A percentile compares a stretch with the other conserved stretches of the same genome.
Evolutionary conservation across 2,329 filamentous ascomycete genomes (phyloP).

Genomic region (Cryphonectria radicalis): DNA sequence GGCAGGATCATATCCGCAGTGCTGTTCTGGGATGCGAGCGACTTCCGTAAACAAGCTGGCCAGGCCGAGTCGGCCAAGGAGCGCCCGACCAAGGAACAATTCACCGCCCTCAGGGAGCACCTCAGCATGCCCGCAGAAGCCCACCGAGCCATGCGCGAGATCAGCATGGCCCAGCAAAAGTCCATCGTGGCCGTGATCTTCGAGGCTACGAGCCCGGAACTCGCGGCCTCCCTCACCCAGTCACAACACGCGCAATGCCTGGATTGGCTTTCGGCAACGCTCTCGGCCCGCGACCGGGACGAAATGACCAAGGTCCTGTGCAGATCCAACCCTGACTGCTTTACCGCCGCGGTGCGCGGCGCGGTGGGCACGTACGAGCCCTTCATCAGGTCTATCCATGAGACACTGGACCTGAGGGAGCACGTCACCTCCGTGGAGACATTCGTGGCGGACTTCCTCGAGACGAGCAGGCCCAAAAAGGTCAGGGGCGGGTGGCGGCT

Average conservation of each 20-base stretch:
- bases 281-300: conserved; percentile 75
- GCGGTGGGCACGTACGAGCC: conserved; percentile 72
- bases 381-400: conserved; percentile 73
- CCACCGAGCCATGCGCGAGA: conserved; percentile 62
- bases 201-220: conserved; percentile 51
- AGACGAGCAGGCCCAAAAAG: conserved; percentile 52
- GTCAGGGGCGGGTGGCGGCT: conserved; percentile 49
- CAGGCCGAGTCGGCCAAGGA: conserved; percentile 67
- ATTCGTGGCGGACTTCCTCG: conserved; percentile 74
- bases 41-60: conserved; percentile 68
- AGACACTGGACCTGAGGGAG: conserved; percentile 70
- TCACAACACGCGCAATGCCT: conserved; percentile 66
- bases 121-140: conserved; percentile 55
- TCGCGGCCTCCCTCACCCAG: conserved; percentile 55
- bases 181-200: conserved; percentile 74
- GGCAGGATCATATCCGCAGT: conserved; percentile 73
- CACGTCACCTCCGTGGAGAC: conserved; percentile 69
- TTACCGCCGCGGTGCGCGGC: conserved; percentile 71
- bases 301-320: conserved; percentile 70
- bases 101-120: conserved; percentile 64
- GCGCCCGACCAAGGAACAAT: conserved; percentile 62
- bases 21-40: conserved; percentile 71
- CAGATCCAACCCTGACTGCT: conserved; percentile 69
- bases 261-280: conserved; percentile 72
- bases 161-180: conserved; percentile 53